phyloP scores from a whole-genome alignment of 805 yeast species.

The Candida jianshihensis region DNA sequence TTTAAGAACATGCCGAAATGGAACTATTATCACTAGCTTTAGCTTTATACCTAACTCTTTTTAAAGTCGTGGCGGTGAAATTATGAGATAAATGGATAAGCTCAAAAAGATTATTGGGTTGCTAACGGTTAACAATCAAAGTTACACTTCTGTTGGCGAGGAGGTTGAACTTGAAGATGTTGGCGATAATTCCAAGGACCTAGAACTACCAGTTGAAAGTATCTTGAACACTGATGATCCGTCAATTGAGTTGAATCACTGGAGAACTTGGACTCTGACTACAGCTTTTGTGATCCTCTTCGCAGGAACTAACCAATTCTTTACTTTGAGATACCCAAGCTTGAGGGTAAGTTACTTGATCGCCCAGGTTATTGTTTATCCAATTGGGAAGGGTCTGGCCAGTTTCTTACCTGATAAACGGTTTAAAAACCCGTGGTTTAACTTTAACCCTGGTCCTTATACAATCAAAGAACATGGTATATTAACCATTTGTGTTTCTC shows the following conservation, averaged over 20 bases:
- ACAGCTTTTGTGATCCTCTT: conserved; percentile 43
- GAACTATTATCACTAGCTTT: too few relatives aligned
- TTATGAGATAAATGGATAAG: too few relatives aligned
- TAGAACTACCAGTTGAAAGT: conserved; percentile 27
- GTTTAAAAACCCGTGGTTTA: conserved; percentile 21
- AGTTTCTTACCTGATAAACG: conserved; percentile 30
- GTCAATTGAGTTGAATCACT: conserved; percentile 37
- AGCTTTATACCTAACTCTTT: too few relatives aligned
- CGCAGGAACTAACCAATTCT: conserved; percentile 48
- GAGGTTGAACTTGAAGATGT: too few relatives aligned
- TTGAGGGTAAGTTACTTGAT: conserved; percentile 36
- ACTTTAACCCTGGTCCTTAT: conserved; percentile 46
- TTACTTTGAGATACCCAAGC: conserved; percentile 44
- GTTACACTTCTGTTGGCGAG: too few relatives aligned
- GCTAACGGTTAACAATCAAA: too few relatives aligned
- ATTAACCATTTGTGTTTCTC: conserved; percentile 42
- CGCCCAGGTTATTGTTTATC: conserved; percentile 23
- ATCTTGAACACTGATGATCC: conserved; percentile 46
- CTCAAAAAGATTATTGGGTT: too few relatives aligned
- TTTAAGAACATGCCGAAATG: too few relatives aligned
- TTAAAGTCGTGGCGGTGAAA: too few relatives aligned
- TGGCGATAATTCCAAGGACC: too few relatives aligned
- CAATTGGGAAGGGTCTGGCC: conserved; percentile 20
- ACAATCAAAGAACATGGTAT: conserved; percentile 47
- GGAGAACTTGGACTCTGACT: conserved; percentile 47